Evolutionary conservation across 2,329 filamentous ascomycete species (phyloP).

Genomic region (Hymenoscyphus scutula): DNA sequence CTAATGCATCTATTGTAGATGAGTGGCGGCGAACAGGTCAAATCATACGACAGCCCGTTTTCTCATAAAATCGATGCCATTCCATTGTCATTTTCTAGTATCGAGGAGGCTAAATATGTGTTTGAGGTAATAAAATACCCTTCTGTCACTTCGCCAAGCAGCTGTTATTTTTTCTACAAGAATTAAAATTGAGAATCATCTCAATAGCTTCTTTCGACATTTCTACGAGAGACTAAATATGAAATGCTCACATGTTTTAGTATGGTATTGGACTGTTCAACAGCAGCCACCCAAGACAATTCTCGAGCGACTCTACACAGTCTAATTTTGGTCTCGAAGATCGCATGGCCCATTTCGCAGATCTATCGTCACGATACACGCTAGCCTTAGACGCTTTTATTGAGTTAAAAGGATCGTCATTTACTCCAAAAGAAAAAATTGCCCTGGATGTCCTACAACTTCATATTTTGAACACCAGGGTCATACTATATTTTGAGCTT

Average conservation of each 20-base stretch:
- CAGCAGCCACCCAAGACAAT: not conserved
- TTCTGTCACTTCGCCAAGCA: not conserved
- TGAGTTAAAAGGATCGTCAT: slow-evolving; percentile 8
- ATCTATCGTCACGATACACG: slow-evolving; percentile 11
- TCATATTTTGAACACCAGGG: slow-evolving; percentile 12
- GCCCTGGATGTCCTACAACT: slow-evolving; percentile 16
- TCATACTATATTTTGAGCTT: slow-evolving; percentile 14
- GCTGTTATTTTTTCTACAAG: not conserved
- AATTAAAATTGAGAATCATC: not conserved
- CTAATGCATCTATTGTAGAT: slow-evolving; percentile 11
- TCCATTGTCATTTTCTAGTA: slow-evolving; percentile 12
- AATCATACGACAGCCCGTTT: slow-evolving; percentile 3
- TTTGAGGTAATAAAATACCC: slow-evolving; percentile 7
- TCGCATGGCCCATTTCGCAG: slow-evolving; percentile 2
- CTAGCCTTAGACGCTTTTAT: slow-evolving; percentile 12
- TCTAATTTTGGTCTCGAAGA: slow-evolving; percentile 1
- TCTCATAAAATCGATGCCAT: not conserved
- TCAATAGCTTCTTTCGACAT: not conserved
- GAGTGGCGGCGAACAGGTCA: slow-evolving; percentile 6
- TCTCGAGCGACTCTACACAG: not conserved
- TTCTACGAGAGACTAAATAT: not conserved
- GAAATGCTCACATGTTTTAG: not conserved
- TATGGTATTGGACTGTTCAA: slow-evolving; percentile 10
- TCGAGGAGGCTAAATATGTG: slow-evolving; percentile 16
- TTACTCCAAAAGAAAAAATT: slow-evolving; percentile 18